Base-by-base conservation (phyloP, 495 filamentous ascomycete genomes). In the Penicillium cataractarum region DNA sequence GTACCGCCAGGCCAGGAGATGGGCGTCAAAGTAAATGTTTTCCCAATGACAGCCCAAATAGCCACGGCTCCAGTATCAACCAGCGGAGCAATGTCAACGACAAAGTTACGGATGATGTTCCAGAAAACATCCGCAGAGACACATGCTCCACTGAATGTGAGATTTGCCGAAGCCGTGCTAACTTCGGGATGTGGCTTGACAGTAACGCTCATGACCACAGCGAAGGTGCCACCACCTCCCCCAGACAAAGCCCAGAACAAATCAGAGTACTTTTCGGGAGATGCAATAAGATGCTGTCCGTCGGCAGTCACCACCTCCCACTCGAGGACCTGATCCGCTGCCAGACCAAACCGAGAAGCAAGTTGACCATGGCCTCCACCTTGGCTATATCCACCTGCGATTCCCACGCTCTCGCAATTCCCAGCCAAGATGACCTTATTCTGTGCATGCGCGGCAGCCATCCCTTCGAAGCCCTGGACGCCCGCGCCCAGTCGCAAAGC, bases 341-440 rank as follows among this genome's bases (percentile, higher is more conserved):
- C 87, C 5, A 91, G 73, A 0, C 88, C 88, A 55, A 82, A 83
- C 3, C 62, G 62, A 12, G 76, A 77, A 22, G 64, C 66, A 12
- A 90, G 76, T 1, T 83, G 73, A 17, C 78, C 77, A 64, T 89
- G 85, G 17, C 87, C 89, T 21, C 86, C 87, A 6, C 84, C 86
- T 61, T 84, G 82, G 9, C 68, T 77, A 62, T 82, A 89, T 0
- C 87, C 87, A 5, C 86, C 85, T 4, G 74, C 78, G 2, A 70
- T 29, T 1, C 73, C 74, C 15, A 78, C 74, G n/a, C 65, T 70
- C 12, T 66, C 65, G 63, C 73, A 76, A 21, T 73, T 63, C 0
- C 74, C 72, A n/a, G 67, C 67, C n/a, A 76, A 58, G 13, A 75
- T 64, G 6, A 63, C 40, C 12, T 67, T 57, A 9, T 64, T 60